Conservation (phyloP, 768 basidiomycete genomes). For the Dentipellis fragilis region DNA sequence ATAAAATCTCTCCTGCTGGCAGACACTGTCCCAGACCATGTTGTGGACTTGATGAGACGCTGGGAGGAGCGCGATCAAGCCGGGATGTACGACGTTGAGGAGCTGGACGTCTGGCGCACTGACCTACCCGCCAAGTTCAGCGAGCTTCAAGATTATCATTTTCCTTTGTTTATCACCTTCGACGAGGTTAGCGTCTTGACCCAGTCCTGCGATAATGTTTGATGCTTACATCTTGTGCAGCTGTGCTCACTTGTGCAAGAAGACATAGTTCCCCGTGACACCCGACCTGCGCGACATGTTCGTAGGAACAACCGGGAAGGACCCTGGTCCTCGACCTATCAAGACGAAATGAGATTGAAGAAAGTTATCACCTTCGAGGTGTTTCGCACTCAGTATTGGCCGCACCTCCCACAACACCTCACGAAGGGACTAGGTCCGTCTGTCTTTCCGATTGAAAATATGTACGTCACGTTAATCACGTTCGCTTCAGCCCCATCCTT, state of each 20-base stretch:
- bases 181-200: too few species aligned
- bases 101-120: slow-evolving; percentile 27
- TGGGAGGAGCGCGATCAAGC: slow-evolving; percentile 5
- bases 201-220: too few species aligned
- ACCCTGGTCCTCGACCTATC: neutral
- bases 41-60: slow-evolving; percentile 20
- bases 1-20: slow-evolving; percentile 31
- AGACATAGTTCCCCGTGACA: slow-evolving; percentile 22
- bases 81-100: slow-evolving; percentile 28
- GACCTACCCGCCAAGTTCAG: slow-evolving; percentile 46
- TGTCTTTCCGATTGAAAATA: too few species aligned
- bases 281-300: too few species aligned
- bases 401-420: slow-evolving; percentile 40
- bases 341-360: neutral
- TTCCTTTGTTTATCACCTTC: slow-evolving; percentile 62
- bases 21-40: slow-evolving; percentile 28
- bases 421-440: slow-evolving; percentile 43
- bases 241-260: slow-evolving; percentile 39
- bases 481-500: slow-evolving; percentile 40
- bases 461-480: too few species aligned
- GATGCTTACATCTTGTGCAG: too few species aligned
- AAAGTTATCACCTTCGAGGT: neutral
- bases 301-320: neutral
- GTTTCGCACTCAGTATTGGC: slow-evolving; percentile 49
- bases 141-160: slow-evolving; percentile 46